Evolutionary conservation across 257 asterid species (phyloP).

Genomic region (Coffea eugenioides): DNA sequence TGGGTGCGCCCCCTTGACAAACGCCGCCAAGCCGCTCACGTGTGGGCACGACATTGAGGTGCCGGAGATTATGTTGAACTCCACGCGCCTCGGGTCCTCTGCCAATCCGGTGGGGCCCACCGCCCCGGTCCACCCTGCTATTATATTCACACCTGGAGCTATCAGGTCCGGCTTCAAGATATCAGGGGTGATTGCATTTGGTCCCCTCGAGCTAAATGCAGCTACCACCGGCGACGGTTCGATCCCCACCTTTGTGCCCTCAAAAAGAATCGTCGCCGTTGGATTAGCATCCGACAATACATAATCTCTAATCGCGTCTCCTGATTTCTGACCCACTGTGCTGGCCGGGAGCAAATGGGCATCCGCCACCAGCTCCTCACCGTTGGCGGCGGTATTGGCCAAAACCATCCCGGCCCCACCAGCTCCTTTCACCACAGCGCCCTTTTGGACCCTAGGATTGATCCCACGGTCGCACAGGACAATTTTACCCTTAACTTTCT

Average conservation of each 20-base stretch:
- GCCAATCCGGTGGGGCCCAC: conserved; percentile 62
- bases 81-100: conserved; percentile 59
- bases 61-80: conserved; percentile 71
- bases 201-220: conserved; percentile 79
- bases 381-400: conserved; percentile 62
- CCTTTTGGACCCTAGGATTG: conserved; percentile 60
- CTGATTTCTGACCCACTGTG: conserved; percentile 52
- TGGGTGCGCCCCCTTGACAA: conserved; percentile 58
- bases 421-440: conserved; percentile 57
- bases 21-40: conserved; percentile 77
- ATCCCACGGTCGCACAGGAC: conserved; percentile 74
- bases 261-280: conserved; percentile 48
- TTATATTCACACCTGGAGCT: conserved; percentile 76
- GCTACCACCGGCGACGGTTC: conserved; percentile 77
- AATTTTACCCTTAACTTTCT: conserved; percentile 54
- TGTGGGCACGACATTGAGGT: conserved; percentile 91
- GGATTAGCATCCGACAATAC: conserved; percentile 43
- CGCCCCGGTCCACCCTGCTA: conserved; percentile 64
- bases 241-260: conserved; percentile 59
- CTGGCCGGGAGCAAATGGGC: conserved; percentile 68
- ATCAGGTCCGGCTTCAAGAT: conserved; percentile 70
- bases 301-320: conserved; percentile 40
- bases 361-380: conserved; percentile 80
- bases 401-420: conserved; percentile 71
- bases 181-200: conserved; percentile 51